Evolutionary conservation across 371 early-diverging fungal genomes (phyloP).

Genomic region (Mortierella sp.): DNA sequence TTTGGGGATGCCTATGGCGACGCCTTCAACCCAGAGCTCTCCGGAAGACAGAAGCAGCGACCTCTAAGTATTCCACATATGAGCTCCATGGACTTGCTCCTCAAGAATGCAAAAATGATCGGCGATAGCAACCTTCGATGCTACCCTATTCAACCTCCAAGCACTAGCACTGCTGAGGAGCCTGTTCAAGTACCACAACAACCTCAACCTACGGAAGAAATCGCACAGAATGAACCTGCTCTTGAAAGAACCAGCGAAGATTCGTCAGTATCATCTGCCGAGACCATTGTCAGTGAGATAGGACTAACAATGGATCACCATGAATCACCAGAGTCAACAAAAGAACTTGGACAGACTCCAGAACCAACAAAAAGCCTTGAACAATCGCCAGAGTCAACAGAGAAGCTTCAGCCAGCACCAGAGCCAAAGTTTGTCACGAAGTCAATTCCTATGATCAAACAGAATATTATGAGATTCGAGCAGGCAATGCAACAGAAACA

Average conservation of each 20-base stretch:
- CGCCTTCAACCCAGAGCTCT: neutral
- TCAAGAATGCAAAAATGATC: constrained; percentile 44
- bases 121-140: constrained; percentile 49
- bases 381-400: neutral
- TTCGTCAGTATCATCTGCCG: constrained; percentile 17
- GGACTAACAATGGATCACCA: neutral
- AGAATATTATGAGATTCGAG: neutral
- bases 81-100: constrained; percentile 48
- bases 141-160: constrained; percentile 22
- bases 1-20: neutral
- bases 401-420: neutral
- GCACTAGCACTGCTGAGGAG: neutral
- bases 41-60: neutral
- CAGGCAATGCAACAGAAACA: neutral
- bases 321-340: neutral
- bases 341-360: neutral
- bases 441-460: neutral
- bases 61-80: constrained; percentile 34
- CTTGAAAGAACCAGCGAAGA: constrained; percentile 10
- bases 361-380: neutral
- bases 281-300: constrained; percentile 6
- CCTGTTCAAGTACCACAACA: neutral
- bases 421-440: neutral
- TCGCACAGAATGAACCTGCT: neutral
- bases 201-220: neutral